Evolutionary conservation across 2,329 filamentous ascomycete genomes (phyloP), one percentile per base, ranked within the genome.

Genomic region (Aureobasidium vineae): DNA sequence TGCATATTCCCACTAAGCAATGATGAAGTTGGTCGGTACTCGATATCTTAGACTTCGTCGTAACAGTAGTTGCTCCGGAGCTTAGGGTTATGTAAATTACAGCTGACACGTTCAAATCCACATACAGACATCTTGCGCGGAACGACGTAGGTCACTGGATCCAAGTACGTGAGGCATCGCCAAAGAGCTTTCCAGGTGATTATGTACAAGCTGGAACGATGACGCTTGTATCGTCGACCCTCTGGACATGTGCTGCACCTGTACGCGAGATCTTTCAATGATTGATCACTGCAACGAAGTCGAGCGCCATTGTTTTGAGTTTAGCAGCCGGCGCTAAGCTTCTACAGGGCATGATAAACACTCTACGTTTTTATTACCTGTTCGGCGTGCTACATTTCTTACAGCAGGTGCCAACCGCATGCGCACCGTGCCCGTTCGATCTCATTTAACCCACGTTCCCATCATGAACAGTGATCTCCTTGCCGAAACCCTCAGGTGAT

Each of bases 321-420:
- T 28, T 53, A 53, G 49, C 49, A 53, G 49, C 49, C 49, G 49
- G 49, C 49, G 28, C 49, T 53, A 53, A 53, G 49, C 49, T 53
- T 53, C 28, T 53, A 3, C 21, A 53, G 49, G 49, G 31, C 23
- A 53, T 53, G 49, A 53, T 53, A 53, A 53, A 53, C 49, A 53
- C 49, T 53, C 49, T 53, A 13, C 49, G 49, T 21, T 53, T 53
- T n/a, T 21, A 53, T 31, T 53, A 53, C 4, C 49, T 28, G 23
- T 53, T 53, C 23, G 49, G 49, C 49, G 49, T 53, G 49, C 49
- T 53, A 53, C 49, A 53, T 31, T 53, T 53, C 49, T 53, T 53
- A 53, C 49, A 53, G 49, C 49, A 53, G 49, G 49, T 53, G 49
- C 49, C 36, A 10, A 38, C 36, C 36, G 8, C 36, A 38, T 38